These are phyloP conservation scores for Backusella liffmaniae DNA, from an alignment of 192 early-diverging fungal species.

Conservation along the genomic window DNA sequence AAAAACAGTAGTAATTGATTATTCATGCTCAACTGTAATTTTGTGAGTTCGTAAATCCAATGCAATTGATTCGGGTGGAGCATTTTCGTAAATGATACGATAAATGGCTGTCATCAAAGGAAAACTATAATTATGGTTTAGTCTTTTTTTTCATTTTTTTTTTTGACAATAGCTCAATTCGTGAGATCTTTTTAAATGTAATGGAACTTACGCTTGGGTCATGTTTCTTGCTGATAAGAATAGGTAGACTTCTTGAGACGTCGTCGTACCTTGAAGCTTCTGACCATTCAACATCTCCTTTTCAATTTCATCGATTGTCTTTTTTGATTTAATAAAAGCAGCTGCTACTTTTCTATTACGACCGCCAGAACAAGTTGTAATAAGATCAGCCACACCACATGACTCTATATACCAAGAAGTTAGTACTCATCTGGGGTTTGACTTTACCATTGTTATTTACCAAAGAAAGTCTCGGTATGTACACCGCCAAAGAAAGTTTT, in stretches of 20 bases:
- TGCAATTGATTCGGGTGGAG: constrained; percentile 65
- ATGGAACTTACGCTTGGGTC: constrained; percentile 3
- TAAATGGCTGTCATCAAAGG: constrained; percentile 90
- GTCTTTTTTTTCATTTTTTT: not conserved
- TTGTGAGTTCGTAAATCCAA: constrained; percentile 37
- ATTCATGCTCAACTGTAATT: not conserved
- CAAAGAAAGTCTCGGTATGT: constrained; percentile 90
- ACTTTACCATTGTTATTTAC: constrained; percentile 45
- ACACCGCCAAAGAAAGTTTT: constrained; percentile 79
- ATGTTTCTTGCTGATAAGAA: constrained; percentile 56
- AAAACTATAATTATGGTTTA: constrained; percentile 38
- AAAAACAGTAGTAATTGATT: not conserved
- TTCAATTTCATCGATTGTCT: constrained; percentile 83
- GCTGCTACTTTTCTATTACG: constrained; percentile 87
- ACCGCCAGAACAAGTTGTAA: constrained; percentile 92
- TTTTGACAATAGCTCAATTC: not conserved
- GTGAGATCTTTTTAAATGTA: not conserved
- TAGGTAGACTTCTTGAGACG: constrained; percentile 80
- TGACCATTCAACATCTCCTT: constrained; percentile 93
- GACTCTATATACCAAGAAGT: constrained; percentile 33
- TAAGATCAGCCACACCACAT: constrained; percentile 94
- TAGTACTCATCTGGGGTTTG: constrained; percentile 45
- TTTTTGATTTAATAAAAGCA: constrained; percentile 61
- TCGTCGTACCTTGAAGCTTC: constrained; percentile 94
- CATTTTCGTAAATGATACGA: constrained; percentile 78